phyloP scores from a whole-genome alignment of 2,329 filamentous ascomycete species.

The Colletotrichum sp. region DNA sequence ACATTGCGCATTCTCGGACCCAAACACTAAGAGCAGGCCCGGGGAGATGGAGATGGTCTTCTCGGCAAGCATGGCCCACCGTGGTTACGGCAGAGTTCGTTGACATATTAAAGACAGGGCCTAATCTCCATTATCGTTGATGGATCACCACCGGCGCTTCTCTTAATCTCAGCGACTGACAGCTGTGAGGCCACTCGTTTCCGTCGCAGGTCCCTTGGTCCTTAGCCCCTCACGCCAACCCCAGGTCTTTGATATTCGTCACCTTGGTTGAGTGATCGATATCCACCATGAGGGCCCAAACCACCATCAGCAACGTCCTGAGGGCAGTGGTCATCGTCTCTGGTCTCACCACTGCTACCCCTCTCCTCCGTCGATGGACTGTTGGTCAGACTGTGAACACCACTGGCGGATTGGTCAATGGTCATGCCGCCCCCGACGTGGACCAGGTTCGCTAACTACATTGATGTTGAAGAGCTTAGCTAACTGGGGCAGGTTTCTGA shows the following conservation, averaged over 20 bases:
- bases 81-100: conserved; percentile 4
- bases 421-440: conserved; percentile 7
- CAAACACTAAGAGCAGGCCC: background rate
- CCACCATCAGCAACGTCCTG: background rate
- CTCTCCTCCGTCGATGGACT: background rate
- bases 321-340: background rate
- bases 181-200: background rate
- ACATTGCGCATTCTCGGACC: background rate
- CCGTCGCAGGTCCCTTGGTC: background rate
- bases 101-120: conserved; percentile 18
- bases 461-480: background rate
- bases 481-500: conserved; percentile 13
- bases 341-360: background rate
- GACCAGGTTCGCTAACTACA: background rate
- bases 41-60: background rate
- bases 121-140: background rate
- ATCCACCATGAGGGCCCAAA: conserved; percentile 12
- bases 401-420: conserved; percentile 6
- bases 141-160: background rate
- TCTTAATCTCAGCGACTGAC: background rate
- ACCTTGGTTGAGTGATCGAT: background rate
- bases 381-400: conserved; percentile 5
- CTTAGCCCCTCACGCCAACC: background rate
- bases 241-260: conserved; percentile 2
- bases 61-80: background rate